Conservation (phyloP, 1,139 yeast species). For the Diutina mesorugosa region DNA sequence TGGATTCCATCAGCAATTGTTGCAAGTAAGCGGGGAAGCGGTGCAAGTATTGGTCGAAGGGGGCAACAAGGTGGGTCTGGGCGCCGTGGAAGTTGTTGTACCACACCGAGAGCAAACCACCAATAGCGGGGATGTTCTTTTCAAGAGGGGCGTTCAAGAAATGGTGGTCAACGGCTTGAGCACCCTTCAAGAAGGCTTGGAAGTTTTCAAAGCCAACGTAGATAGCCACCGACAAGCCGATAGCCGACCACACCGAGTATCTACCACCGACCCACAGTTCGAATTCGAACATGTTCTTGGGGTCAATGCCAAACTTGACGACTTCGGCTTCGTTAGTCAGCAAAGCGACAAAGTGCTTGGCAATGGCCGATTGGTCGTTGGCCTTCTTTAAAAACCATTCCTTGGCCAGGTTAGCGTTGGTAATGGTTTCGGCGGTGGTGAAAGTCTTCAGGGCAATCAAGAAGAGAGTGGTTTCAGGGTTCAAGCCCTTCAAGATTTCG, state of each 20-base stretch:
- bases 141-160: constrained; percentile 75
- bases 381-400: constrained; percentile 77
- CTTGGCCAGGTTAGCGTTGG: constrained; percentile 93
- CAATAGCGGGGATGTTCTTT: constrained; percentile 83
- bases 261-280: constrained; percentile 99
- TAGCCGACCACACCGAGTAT: constrained; percentile 98
- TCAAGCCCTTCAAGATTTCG: constrained; percentile 64
- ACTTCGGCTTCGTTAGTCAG: constrained; percentile 91
- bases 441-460: constrained; percentile 95
- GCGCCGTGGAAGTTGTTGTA: constrained; percentile 97
- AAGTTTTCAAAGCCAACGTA: constrained; percentile 94
- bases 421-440: constrained; percentile 95
- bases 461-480: constrained; percentile 89
- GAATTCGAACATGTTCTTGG: constrained; percentile 96
- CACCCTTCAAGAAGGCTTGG: constrained; percentile 86
- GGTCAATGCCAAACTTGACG: constrained; percentile 88
- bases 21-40: constrained; percentile 98
- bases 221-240: constrained; percentile 89
- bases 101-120: constrained; percentile 93
- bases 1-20: constrained; percentile 97
- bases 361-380: constrained; percentile 58
- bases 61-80: constrained; percentile 95
- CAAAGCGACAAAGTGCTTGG: constrained; percentile 94
- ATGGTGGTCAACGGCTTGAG: constrained; percentile 92
- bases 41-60: constrained; percentile 96